Percentiles rank a stretch among this genome's conserved stretches.
These are phyloP conservation scores for Drechmeria coniospora DNA, from an alignment of 2,329 filamentous ascomycete species.

Conservation along the genomic window DNA sequence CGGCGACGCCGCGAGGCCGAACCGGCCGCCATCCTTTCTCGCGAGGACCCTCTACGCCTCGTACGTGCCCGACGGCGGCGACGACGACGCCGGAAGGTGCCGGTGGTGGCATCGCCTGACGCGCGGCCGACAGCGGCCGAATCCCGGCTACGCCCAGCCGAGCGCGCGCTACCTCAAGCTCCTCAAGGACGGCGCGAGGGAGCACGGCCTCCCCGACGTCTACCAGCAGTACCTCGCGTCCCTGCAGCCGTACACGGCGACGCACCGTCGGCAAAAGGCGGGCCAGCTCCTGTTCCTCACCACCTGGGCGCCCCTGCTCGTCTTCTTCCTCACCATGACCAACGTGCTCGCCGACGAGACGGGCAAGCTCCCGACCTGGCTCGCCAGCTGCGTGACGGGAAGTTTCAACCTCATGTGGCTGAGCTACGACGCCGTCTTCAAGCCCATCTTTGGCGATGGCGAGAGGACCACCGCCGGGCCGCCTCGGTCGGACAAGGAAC, in stretches of 20 bases:
- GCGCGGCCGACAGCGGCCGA: conserved; percentile 35
- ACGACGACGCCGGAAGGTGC: conserved; percentile 17
- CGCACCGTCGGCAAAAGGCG: conserved; percentile 47
- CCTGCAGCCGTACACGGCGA: conserved; percentile 57
- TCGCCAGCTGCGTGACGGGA: conserved; percentile 33
- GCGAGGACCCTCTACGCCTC: conserved; percentile 77
- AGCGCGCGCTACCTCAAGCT: conserved; percentile 73
- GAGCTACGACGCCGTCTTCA: conserved; percentile 30
- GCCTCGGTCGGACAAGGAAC: conserved; percentile 10
- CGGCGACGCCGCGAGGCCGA: conserved; percentile 48
- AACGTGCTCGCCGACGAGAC: conserved; percentile 45
- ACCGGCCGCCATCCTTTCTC: conserved; percentile 49
- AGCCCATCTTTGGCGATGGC: conserved; percentile 66
- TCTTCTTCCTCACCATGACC: conserved; percentile 28
- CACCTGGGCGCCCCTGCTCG: conserved; percentile 40
- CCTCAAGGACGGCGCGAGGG: conserved; percentile 60
- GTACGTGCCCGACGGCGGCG: conserved; percentile 20
- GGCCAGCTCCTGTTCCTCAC: conserved; percentile 48
- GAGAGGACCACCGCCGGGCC: conserved; percentile 42
- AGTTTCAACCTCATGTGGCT: conserved; percentile 36
- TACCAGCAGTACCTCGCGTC: conserved; percentile 60
- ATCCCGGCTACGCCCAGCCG: conserved; percentile 62
- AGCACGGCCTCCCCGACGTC: conserved; percentile 63
- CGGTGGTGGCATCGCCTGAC: conserved; percentile 33
- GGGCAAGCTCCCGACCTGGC: conserved; percentile 54